phyloP scores from a whole-genome alignment of 2,329 filamentous ascomycete species.

The Colletotrichum phormii region DNA sequence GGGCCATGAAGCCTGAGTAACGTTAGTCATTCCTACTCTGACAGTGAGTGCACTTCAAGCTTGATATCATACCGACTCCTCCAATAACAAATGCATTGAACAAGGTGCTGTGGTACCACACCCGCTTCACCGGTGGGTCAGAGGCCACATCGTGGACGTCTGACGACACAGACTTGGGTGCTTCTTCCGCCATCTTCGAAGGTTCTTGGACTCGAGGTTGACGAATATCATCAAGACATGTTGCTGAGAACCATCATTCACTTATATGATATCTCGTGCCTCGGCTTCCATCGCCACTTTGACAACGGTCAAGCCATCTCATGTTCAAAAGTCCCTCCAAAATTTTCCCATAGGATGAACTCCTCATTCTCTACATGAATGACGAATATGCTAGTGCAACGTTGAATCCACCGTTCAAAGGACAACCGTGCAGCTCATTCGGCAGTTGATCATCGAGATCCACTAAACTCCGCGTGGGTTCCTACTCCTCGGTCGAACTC shows the following conservation, averaged over 20 bases:
- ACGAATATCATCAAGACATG: not conserved
- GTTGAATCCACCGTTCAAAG: constrained; percentile 11
- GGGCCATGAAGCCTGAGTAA: constrained; percentile 53
- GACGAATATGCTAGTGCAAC: constrained; percentile 31
- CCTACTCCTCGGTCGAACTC: not conserved
- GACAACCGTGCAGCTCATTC: constrained; percentile 1
- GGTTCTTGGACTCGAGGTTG: not conserved
- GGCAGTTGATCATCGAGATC: not conserved
- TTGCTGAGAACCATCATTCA: not conserved
- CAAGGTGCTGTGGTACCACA: constrained; percentile 63
- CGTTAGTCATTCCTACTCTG: not conserved
- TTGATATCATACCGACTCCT: constrained; percentile 52
- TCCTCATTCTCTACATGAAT: constrained; percentile 24
- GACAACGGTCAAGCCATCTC: not conserved
- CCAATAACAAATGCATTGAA: constrained; percentile 67
- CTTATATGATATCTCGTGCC: not conserved
- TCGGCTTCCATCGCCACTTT: not conserved
- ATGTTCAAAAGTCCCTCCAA: not conserved
- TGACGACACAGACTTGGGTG: not conserved
- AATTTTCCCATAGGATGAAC: not conserved
- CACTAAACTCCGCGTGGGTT: not conserved
- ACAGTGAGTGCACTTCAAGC: not conserved
- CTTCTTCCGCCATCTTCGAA: constrained; percentile 20
- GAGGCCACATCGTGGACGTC: constrained; percentile 2
- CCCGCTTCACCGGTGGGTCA: constrained; percentile 12